Percentiles rank a stretch among this genome's conserved stretches.
phyloP scores from a whole-genome alignment of 768 basidiomycete species.

The Dentipellis fragilis region DNA sequence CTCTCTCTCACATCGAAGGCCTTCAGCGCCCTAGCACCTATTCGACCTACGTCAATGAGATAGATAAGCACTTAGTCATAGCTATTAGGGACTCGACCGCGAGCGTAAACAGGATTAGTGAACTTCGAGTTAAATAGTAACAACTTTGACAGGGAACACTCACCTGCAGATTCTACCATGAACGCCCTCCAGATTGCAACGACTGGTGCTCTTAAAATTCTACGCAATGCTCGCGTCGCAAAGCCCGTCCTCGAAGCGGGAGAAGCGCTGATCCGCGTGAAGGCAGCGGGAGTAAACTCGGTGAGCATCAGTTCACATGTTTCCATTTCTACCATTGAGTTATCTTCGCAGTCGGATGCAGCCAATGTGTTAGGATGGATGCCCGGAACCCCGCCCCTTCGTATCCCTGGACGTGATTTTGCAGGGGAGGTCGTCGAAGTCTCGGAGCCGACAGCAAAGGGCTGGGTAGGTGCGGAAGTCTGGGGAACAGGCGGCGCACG shows the following conservation, averaged over 20 bases:
- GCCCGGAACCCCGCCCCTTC: slow-evolving; percentile 24
- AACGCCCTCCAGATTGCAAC: slow-evolving; percentile 23
- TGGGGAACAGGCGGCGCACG: slow-evolving; percentile 25
- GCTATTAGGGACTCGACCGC: too few species aligned
- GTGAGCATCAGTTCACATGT: slow-evolving; percentile 16
- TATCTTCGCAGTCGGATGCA: background rate
- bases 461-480: slow-evolving; percentile 22
- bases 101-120: too few species aligned
- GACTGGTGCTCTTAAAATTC: slow-evolving; percentile 21
- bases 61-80: too few species aligned
- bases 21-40: too few species aligned
- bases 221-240: slow-evolving; percentile 15
- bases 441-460: background rate
- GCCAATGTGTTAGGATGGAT: slow-evolving; percentile 3
- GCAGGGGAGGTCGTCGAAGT: slow-evolving; percentile 21
- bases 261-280: slow-evolving; percentile 24
- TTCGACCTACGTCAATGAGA: too few species aligned
- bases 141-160: too few species aligned
- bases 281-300: slow-evolving; percentile 24
- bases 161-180: slow-evolving; percentile 11
- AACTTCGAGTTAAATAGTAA: too few species aligned
- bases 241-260: slow-evolving; percentile 21
- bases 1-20: too few species aligned
- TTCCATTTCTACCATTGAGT: background rate
- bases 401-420: slow-evolving; percentile 23